Base-by-base conservation (phyloP, 208 protist genomes). In the Trypanosoma boissoni region DNA sequence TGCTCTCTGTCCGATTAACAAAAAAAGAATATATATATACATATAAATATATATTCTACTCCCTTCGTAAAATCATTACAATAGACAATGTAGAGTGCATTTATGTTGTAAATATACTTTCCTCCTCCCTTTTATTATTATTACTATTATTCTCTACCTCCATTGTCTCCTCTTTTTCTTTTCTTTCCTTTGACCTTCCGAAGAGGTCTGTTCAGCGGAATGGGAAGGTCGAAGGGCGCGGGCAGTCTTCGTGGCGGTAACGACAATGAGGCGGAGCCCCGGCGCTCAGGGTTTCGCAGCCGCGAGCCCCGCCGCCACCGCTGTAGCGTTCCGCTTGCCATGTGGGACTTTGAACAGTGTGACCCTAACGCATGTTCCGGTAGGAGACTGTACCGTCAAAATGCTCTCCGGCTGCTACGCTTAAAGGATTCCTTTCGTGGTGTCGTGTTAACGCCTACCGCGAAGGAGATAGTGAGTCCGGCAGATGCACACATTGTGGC, bases 291-390 rank as follows among this genome's bases (percentile, higher is more conserved):
- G 36, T 12, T 2, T 20, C 64, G 65, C 64, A 74, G 54, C 64
- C 66, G 46, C 41, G 72, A 71, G 10, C 70, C 77, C 1, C 70
- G 74, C 1, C 78, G 75, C 5, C 78, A 87, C 54, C 83, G 78
- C 27, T 81, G 70, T 46, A 80, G 76, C 48, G 87, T 97, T 2
- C 88, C 85, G 1, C 76, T 99, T 1, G 94, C 92, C 14, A 98
- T 99, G 97, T 99, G 96, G 95, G 98, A 99, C 78, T 99, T 99
- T 74, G 91, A 97, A 66, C 90, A 99, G 72, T 99, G 98, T 66
- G 98, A 99, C 68, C 76, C 96, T 23, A 97, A 98, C 53, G 85
- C 91, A n/a, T 99, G 98, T 68, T 99, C 97, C 1, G 98, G 98
- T 26, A 69, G 85, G 57, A 98, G 98, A 55, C 78, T 99, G 27